Percentiles rank a stretch among this genome's conserved stretches.
Evolutionary conservation across 345 rosid species (phyloP).

Genomic region (Eucalyptus decipiens): DNA sequence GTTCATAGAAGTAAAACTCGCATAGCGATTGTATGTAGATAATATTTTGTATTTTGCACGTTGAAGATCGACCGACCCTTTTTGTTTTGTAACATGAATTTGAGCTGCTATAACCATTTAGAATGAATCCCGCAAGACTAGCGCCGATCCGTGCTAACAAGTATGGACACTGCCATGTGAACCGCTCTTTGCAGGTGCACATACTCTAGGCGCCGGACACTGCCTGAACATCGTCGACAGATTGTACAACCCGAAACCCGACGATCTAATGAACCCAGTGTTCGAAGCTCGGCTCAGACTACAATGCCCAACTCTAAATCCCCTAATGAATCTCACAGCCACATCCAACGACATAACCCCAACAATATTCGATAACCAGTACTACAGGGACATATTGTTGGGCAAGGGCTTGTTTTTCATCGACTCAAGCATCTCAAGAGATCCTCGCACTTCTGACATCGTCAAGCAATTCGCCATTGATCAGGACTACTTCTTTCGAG

Average conservation of each 20-base stretch:
- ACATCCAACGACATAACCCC: constrained; percentile 9
- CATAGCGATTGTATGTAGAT: not conserved
- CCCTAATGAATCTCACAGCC: not conserved
- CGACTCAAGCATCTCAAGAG: not conserved
- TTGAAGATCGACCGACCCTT: not conserved
- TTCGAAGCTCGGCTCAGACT: not conserved
- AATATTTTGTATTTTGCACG: not conserved
- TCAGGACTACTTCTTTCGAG: not conserved
- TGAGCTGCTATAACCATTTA: not conserved
- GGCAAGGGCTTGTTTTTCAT: constrained; percentile 7
- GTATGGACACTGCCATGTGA: not conserved
- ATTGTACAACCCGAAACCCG: not conserved
- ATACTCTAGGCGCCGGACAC: constrained; percentile 5
- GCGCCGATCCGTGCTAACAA: not conserved
- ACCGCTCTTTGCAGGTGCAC: constrained; percentile 6
- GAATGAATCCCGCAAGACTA: not conserved
- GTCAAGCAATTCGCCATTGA: not conserved
- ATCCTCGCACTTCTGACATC: constrained; percentile 3
- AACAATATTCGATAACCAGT: constrained; percentile 6
- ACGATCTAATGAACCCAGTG: not conserved
- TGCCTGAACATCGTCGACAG: constrained; percentile 9
- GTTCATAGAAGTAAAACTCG: not conserved
- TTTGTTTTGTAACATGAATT: not conserved
- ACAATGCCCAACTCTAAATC: not conserved
- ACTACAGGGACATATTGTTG: not conserved